These are phyloP conservation scores for Sporothrix phasma DNA, from an alignment of 2,329 filamentous ascomycete genomes.

Conservation along the genomic window DNA sequence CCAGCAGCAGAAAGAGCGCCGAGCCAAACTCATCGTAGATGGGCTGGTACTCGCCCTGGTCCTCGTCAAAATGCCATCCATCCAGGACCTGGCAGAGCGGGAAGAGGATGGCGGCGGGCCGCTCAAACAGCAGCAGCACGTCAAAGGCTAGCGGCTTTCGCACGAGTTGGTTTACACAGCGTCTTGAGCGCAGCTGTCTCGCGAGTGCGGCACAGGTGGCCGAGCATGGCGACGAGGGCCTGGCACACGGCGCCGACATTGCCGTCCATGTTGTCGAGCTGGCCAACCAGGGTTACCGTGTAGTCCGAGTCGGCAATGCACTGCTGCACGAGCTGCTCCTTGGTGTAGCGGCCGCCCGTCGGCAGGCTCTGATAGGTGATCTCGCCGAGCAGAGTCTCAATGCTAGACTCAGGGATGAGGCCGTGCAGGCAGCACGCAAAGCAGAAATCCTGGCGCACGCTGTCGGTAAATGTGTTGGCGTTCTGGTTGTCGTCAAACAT, in stretches of 20 bases:
- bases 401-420: constrained; percentile 67
- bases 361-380: constrained; percentile 72
- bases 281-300: constrained; percentile 53
- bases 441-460: constrained; percentile 62
- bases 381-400: constrained; percentile 73
- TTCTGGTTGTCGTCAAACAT: constrained; percentile 52
- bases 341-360: constrained; percentile 61
- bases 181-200: constrained; percentile 74
- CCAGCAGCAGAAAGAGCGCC: constrained; percentile 61
- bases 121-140: constrained; percentile 66
- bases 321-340: constrained; percentile 67
- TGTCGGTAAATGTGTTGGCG: constrained; percentile 48
- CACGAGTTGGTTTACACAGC: constrained; percentile 61
- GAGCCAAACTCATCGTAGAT: constrained; percentile 80
- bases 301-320: constrained; percentile 68
- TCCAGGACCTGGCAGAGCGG: constrained; percentile 69
- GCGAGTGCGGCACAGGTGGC: constrained; percentile 58
- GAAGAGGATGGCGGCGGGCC: constrained; percentile 56
- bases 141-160: constrained; percentile 63
- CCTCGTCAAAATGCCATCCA: constrained; percentile 68
- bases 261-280: constrained; percentile 82
- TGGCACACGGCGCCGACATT: constrained; percentile 80
- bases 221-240: constrained; percentile 63
- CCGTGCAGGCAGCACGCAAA: constrained; percentile 84
- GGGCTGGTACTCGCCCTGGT: constrained; percentile 74